These are phyloP conservation scores for Microsporum canis DNA, from an alignment of 2,329 filamentous ascomycete genomes.

Conservation along the genomic window DNA sequence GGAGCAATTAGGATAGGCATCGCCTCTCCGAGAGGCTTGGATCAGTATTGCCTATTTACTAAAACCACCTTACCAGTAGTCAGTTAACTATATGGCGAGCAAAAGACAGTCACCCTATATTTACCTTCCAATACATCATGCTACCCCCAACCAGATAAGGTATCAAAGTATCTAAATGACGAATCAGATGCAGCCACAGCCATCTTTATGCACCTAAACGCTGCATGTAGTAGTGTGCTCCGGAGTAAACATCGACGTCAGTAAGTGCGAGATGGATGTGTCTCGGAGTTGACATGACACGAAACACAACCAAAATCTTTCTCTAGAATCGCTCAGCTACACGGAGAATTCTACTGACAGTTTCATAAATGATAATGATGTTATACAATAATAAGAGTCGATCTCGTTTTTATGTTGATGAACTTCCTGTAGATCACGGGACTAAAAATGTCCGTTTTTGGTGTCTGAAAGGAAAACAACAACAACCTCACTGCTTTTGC, in stretches of 20 bases:
- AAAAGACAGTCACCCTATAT: not conserved
- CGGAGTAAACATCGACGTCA: not conserved
- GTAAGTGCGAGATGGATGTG: not conserved
- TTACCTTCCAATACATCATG: not conserved
- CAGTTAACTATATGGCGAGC: too few species aligned
- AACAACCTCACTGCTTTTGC: not conserved
- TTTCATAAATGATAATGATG: not conserved
- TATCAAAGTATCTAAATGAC: not conserved
- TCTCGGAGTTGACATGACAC: not conserved
- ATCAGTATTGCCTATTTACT: not conserved
- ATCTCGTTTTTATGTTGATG: not conserved
- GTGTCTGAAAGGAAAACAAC: not conserved
- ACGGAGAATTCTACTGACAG: not conserved
- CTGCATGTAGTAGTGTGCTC: not conserved
- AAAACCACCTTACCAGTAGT: not conserved
- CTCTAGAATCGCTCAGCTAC: not conserved
- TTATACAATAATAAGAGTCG: not conserved
- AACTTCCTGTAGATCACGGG: conserved; percentile 2
- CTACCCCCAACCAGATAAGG: not conserved
- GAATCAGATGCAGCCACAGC: not conserved
- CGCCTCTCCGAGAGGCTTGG: not conserved
- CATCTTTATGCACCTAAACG: not conserved
- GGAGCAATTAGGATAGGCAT: too few species aligned
- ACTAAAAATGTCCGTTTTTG: conserved; percentile 1
- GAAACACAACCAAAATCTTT: not conserved